Evolutionary conservation across 768 basidiomycete species (phyloP).

Genomic region (Kwoniella sp.): DNA sequence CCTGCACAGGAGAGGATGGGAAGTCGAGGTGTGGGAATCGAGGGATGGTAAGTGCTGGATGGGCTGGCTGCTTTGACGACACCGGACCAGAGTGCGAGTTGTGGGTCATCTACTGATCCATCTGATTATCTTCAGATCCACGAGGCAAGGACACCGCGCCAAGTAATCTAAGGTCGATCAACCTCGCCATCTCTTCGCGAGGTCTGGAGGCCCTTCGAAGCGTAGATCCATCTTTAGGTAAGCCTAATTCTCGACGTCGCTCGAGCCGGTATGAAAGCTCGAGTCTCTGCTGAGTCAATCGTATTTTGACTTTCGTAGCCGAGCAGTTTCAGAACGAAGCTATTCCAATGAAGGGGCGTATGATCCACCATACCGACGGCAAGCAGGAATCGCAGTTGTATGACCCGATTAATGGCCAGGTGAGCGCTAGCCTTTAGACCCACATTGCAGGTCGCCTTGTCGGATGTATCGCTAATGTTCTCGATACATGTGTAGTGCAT

Average conservation of each 20-base stretch:
- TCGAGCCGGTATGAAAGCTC: not conserved
- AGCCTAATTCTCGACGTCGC: slow-evolving; percentile 3
- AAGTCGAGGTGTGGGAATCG: slow-evolving; percentile 55
- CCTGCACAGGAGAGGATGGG: slow-evolving; percentile 81
- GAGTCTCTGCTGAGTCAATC: too few relatives aligned
- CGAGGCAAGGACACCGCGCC: slow-evolving; percentile 38
- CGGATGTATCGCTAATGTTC: not conserved
- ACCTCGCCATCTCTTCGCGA: slow-evolving; percentile 90
- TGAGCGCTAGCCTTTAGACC: slow-evolving; percentile 52
- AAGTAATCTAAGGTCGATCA: slow-evolving; percentile 73
- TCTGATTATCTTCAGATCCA: slow-evolving; percentile 37
- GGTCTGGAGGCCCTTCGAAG: slow-evolving; percentile 84
- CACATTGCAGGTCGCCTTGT: not conserved
- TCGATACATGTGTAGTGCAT: slow-evolving; percentile 66
- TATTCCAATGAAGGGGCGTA: slow-evolving; percentile 92
- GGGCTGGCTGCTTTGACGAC: not conserved
- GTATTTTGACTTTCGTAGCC: slow-evolving; percentile 48
- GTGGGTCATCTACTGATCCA: not conserved
- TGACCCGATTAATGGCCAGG: slow-evolving; percentile 80
- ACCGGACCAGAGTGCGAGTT: not conserved
- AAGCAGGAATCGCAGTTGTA: slow-evolving; percentile 79
- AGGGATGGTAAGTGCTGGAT: slow-evolving; percentile 44
- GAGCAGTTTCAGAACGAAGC: slow-evolving; percentile 63
- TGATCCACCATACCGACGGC: slow-evolving; percentile 82
- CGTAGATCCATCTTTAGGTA: slow-evolving; percentile 63